Base-by-base conservation (phyloP, 768 basidiomycete genomes). In the Neoboletus brunneissimus region DNA sequence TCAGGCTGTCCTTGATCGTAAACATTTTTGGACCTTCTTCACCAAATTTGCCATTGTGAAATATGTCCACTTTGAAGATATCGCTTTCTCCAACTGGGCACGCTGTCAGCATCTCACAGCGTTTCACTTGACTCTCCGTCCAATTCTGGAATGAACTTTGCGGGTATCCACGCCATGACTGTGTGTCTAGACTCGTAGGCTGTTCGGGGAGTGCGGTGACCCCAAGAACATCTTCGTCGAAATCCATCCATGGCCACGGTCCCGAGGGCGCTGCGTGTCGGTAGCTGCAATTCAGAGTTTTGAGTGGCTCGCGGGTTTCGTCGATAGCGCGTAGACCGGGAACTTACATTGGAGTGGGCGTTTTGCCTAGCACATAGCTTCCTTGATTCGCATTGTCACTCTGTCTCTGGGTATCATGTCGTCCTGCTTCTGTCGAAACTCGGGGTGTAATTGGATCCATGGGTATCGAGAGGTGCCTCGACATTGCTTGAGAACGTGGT, bases 211-310 rank as follows among this genome's bases (percentile, higher is more conserved):
- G 51, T 18, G 42, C 18, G 1, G 27, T 7, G 4, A 61, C 57
- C 0, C 18, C 2, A 1, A 51, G 65, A 25, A 61, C 42, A 54
- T 68, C 72, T 45, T 58, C 68, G 46, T 73, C 70, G 20, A 76
- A 66, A 57, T 77, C 75, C 61, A 77, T 71, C 67, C 73, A 77
- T 7, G 76, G 76, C 76, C 76, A 77, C 23, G 76, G 76, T 6
- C 75, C 76, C 4, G 71, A 73, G 4, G 76, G 76, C 15, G 74
- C 64, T 18, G 70, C 75, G 23, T 76, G 75, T 2, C 76, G 66
- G 49, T 75, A 67, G 25, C 70, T 72, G 45, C 42, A n/a, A 31
- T 43, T 9, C 31, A 45, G n/a, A 44, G 4, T 37, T 47, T 47
- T 22, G 12, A 56, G 38, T 44, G 18, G 27, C 23, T 23, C 8